Base-by-base conservation (phyloP, 345 rosid species). In the Erodium maritimum region DNA sequence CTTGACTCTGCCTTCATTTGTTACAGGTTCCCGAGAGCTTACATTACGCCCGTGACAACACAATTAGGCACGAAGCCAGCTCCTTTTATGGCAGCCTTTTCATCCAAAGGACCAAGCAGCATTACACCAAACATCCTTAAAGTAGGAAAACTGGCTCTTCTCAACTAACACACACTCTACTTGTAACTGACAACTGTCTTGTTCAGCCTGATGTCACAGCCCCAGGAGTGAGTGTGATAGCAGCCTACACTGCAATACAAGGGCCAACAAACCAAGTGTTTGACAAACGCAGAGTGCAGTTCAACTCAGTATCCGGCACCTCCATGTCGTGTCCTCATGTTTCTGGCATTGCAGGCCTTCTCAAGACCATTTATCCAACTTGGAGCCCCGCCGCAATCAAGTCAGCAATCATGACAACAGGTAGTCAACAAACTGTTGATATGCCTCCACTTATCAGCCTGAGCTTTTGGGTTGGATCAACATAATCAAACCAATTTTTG, bases 321-420 rank as follows among this genome's bases (percentile, higher is more conserved):
- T 87, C 95, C 9, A 90, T 86, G 97, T 86, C 95, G 3, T 84
- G 95, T 68, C 95, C 95, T 68, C 97, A 86, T 69, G 67, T 90
- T 64, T 75, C 97, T 3, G 95, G 95, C 21, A 64, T 84, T 54
- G 91, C 63, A 2, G 91, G 95, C 13, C 91, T 90, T 62, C 85
- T 90, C 34, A 82, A 80, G 70, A 76, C 81, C 55, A 79, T 84
- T 21, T 66, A 86, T 64, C 91, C 95, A 21, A 62, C 68, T 23
- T 90, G 97, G 97, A 82, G 81, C 69, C 91, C 93, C 23, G 84
- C 95, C 2, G 95, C 93, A 23, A 84, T 90, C 62, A 79, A 65
- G 60, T 90, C 97, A 48, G 95, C 96, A 52, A 82, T 86, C 65
- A 75, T 83, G 85, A 85, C 95, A 1, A 79, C 83, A 1, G 98